phyloP scores from a whole-genome alignment of 2,329 filamentous ascomycete genomes.

The Paraphaeosphaeria minitans region DNA sequence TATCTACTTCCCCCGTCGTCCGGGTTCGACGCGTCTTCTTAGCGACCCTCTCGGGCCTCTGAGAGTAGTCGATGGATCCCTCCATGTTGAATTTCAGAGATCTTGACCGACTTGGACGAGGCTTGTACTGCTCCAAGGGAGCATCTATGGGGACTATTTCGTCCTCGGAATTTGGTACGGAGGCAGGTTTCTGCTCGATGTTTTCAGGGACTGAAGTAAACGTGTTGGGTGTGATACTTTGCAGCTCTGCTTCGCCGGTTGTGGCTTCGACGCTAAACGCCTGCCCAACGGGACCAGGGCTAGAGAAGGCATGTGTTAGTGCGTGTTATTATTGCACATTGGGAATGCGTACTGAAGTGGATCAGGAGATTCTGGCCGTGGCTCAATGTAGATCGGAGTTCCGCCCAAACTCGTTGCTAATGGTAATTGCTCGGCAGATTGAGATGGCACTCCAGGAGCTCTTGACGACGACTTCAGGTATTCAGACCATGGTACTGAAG shows the following conservation, averaged over 20 bases:
- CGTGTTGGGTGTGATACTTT: background rate
- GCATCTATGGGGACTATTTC: slow-evolving; percentile 28
- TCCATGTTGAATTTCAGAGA: slow-evolving; percentile 31
- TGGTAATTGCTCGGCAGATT: slow-evolving; percentile 12
- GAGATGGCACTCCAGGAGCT: slow-evolving; percentile 17
- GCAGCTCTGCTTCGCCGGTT: background rate
- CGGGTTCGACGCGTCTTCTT: slow-evolving; percentile 32
- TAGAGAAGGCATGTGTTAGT: background rate
- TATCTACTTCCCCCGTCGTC: slow-evolving; percentile 21
- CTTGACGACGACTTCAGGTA: slow-evolving; percentile 32
- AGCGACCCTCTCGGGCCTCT: slow-evolving; percentile 33
- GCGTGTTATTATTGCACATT: background rate
- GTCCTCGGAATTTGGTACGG: slow-evolving; percentile 29
- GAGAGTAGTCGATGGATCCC: slow-evolving; percentile 36
- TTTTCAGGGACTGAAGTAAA: slow-evolving; percentile 7
- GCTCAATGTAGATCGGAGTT: slow-evolving; percentile 15
- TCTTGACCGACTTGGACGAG: slow-evolving; percentile 44
- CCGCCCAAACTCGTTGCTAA: slow-evolving; percentile 13
- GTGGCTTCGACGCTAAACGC: background rate
- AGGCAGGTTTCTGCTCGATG: slow-evolving; percentile 10
- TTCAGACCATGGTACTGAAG: slow-evolving; percentile 46
- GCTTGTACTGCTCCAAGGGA: slow-evolving; percentile 43
- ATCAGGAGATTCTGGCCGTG: background rate
- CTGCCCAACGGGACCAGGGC: background rate
- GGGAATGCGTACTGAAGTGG: background rate